Evolutionary conservation across 2,329 filamentous ascomycete genomes (phyloP).

Genomic region (Ambrosiella xylebori): DNA sequence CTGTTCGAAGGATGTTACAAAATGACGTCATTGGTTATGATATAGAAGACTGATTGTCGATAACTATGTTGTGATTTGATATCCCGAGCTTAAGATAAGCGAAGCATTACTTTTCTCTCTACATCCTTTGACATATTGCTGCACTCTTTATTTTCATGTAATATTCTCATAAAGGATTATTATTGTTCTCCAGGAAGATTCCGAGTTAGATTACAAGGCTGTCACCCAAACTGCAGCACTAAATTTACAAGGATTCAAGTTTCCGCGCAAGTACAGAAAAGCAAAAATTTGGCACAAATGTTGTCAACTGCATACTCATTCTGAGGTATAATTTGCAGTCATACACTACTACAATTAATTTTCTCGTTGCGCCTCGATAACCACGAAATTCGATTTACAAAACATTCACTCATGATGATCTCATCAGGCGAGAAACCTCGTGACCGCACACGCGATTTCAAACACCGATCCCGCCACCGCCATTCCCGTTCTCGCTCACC

Average conservation of each 20-base stretch:
- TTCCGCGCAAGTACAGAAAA: no score
- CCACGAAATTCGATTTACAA: neutral
- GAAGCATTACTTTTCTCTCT: neutral
- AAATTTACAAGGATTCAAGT: no score
- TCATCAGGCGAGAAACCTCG: neutral
- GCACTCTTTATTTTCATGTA: no score
- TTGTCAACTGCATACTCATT: no score
- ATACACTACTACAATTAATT: no score
- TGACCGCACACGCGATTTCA: neutral
- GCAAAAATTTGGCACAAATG: no score
- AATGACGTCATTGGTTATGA: no score
- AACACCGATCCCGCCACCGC: conserved; percentile 3
- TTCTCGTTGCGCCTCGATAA: no score
- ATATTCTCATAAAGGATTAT: neutral
- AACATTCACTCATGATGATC: neutral
- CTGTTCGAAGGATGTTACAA: no score
- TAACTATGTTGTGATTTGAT: neutral
- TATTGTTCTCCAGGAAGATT: neutral
- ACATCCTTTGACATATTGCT: no score
- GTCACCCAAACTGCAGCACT: neutral
- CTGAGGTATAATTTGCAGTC: no score
- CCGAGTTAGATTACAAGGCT: neutral
- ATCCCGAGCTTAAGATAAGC: neutral
- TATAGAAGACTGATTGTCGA: neutral
- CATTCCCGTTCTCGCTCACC: conserved; percentile 1